phyloP scores from a whole-genome alignment of 2,329 filamentous ascomycete species.

The Zalaria sp. region DNA sequence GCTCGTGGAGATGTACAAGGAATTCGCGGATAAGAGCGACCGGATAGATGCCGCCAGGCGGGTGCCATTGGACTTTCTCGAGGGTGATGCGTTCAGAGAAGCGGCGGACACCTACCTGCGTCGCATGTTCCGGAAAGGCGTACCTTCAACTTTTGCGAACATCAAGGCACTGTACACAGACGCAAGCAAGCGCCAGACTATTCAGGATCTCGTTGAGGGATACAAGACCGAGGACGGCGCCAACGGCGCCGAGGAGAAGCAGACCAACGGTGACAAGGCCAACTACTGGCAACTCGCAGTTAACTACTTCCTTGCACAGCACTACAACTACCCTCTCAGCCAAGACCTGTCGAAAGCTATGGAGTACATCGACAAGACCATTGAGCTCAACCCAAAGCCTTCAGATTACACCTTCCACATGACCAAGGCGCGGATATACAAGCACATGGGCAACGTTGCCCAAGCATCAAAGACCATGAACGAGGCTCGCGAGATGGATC shows the following conservation, averaged over 20 bases:
- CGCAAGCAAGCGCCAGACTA: slow-evolving; percentile 57
- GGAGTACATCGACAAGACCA: slow-evolving; percentile 69
- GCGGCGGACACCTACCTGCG: slow-evolving; percentile 68
- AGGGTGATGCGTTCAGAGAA: slow-evolving; percentile 65
- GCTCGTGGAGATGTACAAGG: slow-evolving; percentile 63
- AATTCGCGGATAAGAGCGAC: slow-evolving; percentile 67
- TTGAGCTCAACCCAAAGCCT: slow-evolving; percentile 63
- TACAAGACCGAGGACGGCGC: slow-evolving; percentile 43
- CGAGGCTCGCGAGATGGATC: slow-evolving; percentile 67
- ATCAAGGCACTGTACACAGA: slow-evolving; percentile 85
- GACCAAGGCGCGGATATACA: slow-evolving; percentile 89
- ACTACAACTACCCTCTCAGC: slow-evolving; percentile 86
- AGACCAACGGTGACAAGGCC: slow-evolving; percentile 37
- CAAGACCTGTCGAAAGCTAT: slow-evolving; percentile 71
- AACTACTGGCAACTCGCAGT: slow-evolving; percentile 59
- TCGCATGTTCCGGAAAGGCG: slow-evolving; percentile 77
- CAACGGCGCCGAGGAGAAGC: slow-evolving; percentile 24
- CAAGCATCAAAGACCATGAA: slow-evolving; percentile 85
- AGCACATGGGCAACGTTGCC: slow-evolving; percentile 67
- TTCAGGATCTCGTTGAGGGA: slow-evolving; percentile 62
- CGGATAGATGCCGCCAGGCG: slow-evolving; percentile 74
- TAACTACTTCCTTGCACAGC: slow-evolving; percentile 87
- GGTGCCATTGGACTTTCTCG: slow-evolving; percentile 78
- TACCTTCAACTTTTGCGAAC: slow-evolving; percentile 93
- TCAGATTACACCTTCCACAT: slow-evolving; percentile 89